Base-by-base conservation (phyloP, 1,139 yeast species). In the Petasospora fabianii region DNA sequence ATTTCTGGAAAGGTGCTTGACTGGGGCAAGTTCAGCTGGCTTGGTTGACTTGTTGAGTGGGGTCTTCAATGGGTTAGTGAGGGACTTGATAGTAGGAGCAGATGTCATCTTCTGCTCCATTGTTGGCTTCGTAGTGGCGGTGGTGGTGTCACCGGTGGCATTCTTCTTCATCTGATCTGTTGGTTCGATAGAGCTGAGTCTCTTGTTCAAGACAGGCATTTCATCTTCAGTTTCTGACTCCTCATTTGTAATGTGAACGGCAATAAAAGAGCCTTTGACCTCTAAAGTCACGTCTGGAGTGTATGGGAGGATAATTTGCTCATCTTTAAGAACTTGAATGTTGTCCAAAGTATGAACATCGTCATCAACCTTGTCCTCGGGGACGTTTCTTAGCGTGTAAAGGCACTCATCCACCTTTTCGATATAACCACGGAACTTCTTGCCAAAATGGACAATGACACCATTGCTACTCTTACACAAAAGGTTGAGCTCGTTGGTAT, bases 231-330 rank as follows among this genome's bases (percentile, higher is more conserved):
- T 60, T 45, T 62, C 65, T 2, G 65, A 59, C 15, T 55, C 55
- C 27, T 49, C 59, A 33, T 54, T 50, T 22, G 54, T 50, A 27
- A 53, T 54, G 11, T 48, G 41, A 16, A 50, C 34, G 5, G 47
- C 39, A 10, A 48, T 28, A 15, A 24, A 31, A 24, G 44, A 36
- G n/a, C 49, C 64, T 47, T 80, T 73, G 38, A 82, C 69, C 56
- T 81, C 84, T 41, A 82, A 53, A 30, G 76, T 60, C 9, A 80
- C 64, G 36, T 75, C 75, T 42, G 67, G 60, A 38, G 77, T 64
- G 42, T 69, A 66, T 3, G 87, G 88, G 56, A 83, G 61, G 2
- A 66, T 61, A 14, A 80, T 67, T 5, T 72, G 65, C 58, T 83
- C 90, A 43, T 67, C 69, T 39, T 72, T 66, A 42, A 71, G 62